Evolutionary conservation across 1,284 basidiomycete genomes (phyloP).

Genomic region (Ustilago shanxiensis): DNA sequence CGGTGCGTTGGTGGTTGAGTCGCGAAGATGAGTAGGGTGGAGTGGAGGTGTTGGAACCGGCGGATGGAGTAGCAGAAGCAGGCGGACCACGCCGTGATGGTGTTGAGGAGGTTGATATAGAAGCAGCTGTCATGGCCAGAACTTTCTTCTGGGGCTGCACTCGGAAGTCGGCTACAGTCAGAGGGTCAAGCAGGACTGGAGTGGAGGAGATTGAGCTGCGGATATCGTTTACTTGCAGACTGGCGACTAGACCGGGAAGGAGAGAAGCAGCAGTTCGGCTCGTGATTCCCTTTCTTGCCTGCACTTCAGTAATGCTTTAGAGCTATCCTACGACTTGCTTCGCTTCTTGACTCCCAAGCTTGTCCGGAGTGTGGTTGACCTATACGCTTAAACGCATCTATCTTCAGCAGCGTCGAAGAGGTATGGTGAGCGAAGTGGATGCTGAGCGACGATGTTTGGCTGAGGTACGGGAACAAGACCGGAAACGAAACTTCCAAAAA

Average conservation of each 20-base stretch:
- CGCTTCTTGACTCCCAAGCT: background rate
- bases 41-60: constrained; percentile 1
- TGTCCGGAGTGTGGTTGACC: background rate
- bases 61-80: background rate
- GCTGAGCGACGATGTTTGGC: constrained; percentile 14
- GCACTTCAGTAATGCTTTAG: background rate
- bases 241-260: constrained; percentile 33
- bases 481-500: constrained; percentile 15
- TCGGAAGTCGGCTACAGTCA: constrained; percentile 18
- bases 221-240: constrained; percentile 8
- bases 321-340: background rate
- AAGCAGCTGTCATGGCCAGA: constrained; percentile 19
- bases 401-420: background rate
- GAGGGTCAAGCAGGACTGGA: background rate
- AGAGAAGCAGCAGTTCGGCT: background rate
- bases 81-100: constrained; percentile 23
- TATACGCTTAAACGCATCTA: background rate
- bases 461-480: constrained; percentile 40
- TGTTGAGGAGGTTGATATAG: constrained; percentile 23
- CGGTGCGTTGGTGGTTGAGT: constrained; percentile 5
- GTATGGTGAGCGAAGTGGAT: background rate
- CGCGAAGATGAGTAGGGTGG: constrained; percentile 8
- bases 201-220: constrained; percentile 14
- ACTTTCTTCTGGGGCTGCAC: constrained; percentile 16
- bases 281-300: background rate